Conservation (phyloP, 148 eudicot species). For the Cornus florida region DNA sequence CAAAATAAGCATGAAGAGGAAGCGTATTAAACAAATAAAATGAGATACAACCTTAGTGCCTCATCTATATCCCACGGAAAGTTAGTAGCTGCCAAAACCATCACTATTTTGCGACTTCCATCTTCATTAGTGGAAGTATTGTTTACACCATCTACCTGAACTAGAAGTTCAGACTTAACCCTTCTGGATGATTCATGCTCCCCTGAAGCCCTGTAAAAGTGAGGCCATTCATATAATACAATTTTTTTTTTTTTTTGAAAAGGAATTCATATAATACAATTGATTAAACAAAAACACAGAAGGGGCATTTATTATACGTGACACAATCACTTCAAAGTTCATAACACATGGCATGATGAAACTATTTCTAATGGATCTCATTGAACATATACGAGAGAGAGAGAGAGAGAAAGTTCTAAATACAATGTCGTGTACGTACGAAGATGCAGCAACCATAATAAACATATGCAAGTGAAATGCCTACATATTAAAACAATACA, state of each 20-base stretch:
- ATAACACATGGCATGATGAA: neutral
- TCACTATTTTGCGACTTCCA: slow-evolving; percentile 87
- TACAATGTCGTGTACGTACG: neutral
- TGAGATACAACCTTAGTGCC: slow-evolving; percentile 70
- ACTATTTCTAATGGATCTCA: neutral
- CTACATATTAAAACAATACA: neutral
- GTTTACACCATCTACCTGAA: slow-evolving; percentile 97
- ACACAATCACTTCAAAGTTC: slow-evolving; percentile 3
- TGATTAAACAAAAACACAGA: too few relatives aligned
- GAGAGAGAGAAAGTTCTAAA: neutral
- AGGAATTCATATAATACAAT: neutral
- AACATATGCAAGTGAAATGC: neutral
- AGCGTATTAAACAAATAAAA: neutral
- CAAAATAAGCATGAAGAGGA: neutral
- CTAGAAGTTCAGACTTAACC: slow-evolving; percentile 97
- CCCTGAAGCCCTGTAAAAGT: slow-evolving; percentile 81
- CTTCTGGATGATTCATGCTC: slow-evolving; percentile 99
- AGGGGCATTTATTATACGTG: neutral
- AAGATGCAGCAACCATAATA: neutral
- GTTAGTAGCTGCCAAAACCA: slow-evolving; percentile 99
- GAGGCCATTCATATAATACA: neutral
- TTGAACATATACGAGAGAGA: neutral
- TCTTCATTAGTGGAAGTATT: slow-evolving; percentile 81
- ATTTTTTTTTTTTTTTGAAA: too few relatives aligned
- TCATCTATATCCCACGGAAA: slow-evolving; percentile 99